Evolutionary conservation across 2,329 filamentous ascomycete species (phyloP).

Genomic region (Ceratocystiopsis minuta): DNA sequence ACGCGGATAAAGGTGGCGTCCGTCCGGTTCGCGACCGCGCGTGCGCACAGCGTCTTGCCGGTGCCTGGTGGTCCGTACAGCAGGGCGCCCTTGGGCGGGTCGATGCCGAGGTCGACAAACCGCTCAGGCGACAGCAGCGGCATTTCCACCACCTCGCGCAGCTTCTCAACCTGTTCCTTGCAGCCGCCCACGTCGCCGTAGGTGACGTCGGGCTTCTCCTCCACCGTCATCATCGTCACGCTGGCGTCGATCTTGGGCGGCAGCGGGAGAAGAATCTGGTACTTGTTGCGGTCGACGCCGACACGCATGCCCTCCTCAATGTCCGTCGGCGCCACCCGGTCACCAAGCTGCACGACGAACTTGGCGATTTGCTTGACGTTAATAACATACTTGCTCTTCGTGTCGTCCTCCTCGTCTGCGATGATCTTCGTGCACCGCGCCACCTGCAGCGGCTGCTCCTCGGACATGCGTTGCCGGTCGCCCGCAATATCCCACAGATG

Average conservation of each 20-base stretch:
- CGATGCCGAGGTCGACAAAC: constrained; percentile 97
- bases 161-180: constrained; percentile 99
- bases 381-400: constrained; percentile 99
- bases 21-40: constrained; percentile 93
- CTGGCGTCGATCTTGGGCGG: constrained; percentile 98
- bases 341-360: constrained; percentile 94
- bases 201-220: constrained; percentile 98
- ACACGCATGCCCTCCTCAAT: constrained; percentile 99
- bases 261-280: constrained; percentile 90
- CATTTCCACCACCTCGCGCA: constrained; percentile 97
- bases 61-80: constrained; percentile 94
- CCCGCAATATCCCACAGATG: constrained; percentile 98
- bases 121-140: constrained; percentile 88
- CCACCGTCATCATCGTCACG: constrained; percentile 99
- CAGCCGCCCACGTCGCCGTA: constrained; percentile 97
- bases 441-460: constrained; percentile 95
- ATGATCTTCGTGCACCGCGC: constrained; percentile 99
- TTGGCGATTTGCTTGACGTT: constrained; percentile 99
- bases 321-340: constrained; percentile 92
- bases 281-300: constrained; percentile 96
- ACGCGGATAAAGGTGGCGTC: constrained; percentile 98
- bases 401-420: constrained; percentile 81
- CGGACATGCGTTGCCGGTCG: constrained; percentile 93
- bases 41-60: constrained; percentile 95
- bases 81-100: constrained; percentile 91